Evolutionary conservation across 1,284 basidiomycete genomes (phyloP), one percentile per base, ranked within the genome.

Genomic region (Puccinia horiana): DNA sequence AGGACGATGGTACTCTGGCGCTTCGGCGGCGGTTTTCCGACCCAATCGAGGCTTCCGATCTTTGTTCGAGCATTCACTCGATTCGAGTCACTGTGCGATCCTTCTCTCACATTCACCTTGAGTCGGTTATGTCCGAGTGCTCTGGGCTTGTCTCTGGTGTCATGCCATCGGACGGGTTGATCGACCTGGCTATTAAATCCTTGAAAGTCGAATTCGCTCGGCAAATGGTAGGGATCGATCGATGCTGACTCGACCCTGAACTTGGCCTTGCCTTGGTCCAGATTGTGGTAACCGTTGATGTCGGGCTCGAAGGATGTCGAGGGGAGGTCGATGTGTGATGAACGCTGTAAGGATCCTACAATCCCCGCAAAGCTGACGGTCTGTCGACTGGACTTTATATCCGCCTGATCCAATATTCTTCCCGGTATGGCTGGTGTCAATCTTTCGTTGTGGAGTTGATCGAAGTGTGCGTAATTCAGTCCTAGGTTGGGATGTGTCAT

Each of bases 401-500:
- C 74, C 23, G 74, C 70, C 61, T 82, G 61, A n/a, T 82, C 81
- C 11, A 82, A 37, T 20, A 82, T 61, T 75, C 81, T 58, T 42
- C 81, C 81, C 32, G 81, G 74, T 37, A 82, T 76, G 23, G 74
- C 37, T 12, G 44, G 58, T 11, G 81, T 76, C 16, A 82, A 54
- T n/a, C 81, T 61, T 35, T 82, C 81, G 74, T 82, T 70, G 54
- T 82, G 81, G 9, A 82, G 65, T 35, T 67, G 47, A 75, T 82
- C 81, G n/a, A 76, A 75, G 74, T 82, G 81, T 32, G 47, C 81
- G 61, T 82, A 82, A 42, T 61, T 75, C 29, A 82, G 63, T 29
- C 73, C 81, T 8, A 82, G 74, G 35, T 82, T 82, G 12, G 81
- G 81, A 76, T 82, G 81, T 8, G 74, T 37, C 73, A 76, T 76